Conservation (phyloP, 2,329 filamentous ascomycete genomes). For the Macroventuria anomochaeta region DNA sequence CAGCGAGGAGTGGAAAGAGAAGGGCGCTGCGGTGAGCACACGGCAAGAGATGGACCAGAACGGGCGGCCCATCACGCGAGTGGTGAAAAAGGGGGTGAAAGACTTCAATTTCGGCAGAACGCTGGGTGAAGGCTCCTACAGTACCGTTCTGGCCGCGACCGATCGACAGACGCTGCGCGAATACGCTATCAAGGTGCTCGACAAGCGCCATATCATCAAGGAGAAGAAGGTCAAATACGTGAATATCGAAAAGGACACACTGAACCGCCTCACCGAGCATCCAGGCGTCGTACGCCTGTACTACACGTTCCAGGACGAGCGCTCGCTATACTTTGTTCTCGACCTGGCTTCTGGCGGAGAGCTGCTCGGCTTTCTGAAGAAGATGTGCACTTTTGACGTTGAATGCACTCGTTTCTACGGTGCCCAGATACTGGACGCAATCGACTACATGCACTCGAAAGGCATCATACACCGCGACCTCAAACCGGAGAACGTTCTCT, state of each 20-base stretch:
- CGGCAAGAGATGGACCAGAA: slow-evolving; percentile 84
- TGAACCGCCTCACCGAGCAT: slow-evolving; percentile 95
- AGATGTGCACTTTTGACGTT: slow-evolving; percentile 90
- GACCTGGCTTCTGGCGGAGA: slow-evolving; percentile 93
- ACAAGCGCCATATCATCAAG: slow-evolving; percentile 99
- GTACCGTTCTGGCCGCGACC: slow-evolving; percentile 89
- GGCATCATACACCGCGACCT: slow-evolving; percentile 96
- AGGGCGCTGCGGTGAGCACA: slow-evolving; percentile 84
- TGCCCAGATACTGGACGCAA: slow-evolving; percentile 93
- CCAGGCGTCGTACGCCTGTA: slow-evolving; percentile 95
- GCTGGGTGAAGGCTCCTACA: slow-evolving; percentile 96
- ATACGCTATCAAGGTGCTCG: slow-evolving; percentile 96
- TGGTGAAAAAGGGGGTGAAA: slow-evolving; percentile 95
- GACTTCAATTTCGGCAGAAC: slow-evolving; percentile 94
- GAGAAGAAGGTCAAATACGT: slow-evolving; percentile 99
- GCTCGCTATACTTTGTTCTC: slow-evolving; percentile 94
- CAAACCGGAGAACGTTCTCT: slow-evolving; percentile 94
- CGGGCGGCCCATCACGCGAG: slow-evolving; percentile 79
- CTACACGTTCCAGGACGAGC: slow-evolving; percentile 98
- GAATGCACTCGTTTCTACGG: slow-evolving; percentile 95
- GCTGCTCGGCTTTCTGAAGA: slow-evolving; percentile 89
- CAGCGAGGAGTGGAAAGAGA: slow-evolving; percentile 95
- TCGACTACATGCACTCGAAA: slow-evolving; percentile 96
- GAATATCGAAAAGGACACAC: slow-evolving; percentile 98
- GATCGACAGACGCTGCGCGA: slow-evolving; percentile 94